Evolutionary conservation across 352 stramenopile genomes (phyloP).

Genomic region (Phytophthora crassamura): DNA sequence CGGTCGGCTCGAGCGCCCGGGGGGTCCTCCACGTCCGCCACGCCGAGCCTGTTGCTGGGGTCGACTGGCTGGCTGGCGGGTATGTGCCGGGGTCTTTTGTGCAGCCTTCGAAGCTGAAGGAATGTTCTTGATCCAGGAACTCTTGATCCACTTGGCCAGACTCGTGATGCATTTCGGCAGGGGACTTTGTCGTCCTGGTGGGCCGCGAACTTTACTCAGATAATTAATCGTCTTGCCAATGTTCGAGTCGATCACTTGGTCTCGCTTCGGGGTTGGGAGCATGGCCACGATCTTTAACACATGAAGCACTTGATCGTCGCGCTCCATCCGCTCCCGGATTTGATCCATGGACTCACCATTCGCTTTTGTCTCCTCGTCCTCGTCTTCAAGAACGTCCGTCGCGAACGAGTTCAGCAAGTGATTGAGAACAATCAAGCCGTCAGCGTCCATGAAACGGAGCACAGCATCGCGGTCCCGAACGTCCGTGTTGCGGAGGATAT

Average conservation of each 20-base stretch:
- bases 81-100: constrained; percentile 10
- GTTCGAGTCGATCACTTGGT: constrained; percentile 60
- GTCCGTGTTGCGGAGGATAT: constrained; percentile 64
- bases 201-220: constrained; percentile 51
- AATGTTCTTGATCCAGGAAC: constrained; percentile 67
- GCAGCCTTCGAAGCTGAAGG: constrained; percentile 23
- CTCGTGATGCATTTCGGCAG: constrained; percentile 54
- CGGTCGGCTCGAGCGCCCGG: constrained; percentile 24
- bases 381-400: constrained; percentile 35
- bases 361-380: constrained; percentile 26
- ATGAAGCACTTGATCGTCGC: constrained; percentile 37
- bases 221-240: constrained; percentile 73
- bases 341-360: constrained; percentile 7
- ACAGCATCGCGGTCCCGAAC: constrained; percentile 71
- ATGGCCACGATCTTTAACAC: constrained; percentile 71
- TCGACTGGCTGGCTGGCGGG: constrained; percentile 24
- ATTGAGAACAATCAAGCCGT: constrained; percentile 67
- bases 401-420: constrained; percentile 51
- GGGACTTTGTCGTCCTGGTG: constrained; percentile 36
- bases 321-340: constrained; percentile 24
- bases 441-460: constrained; percentile 63
- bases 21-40: constrained; percentile 28
- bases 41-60: constrained; percentile 38
- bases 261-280: constrained; percentile 61
- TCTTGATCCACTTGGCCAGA: constrained; percentile 79